Conservation (phyloP, 805 yeast species). For the Cyberlindnera euphorbiiphila region DNA sequence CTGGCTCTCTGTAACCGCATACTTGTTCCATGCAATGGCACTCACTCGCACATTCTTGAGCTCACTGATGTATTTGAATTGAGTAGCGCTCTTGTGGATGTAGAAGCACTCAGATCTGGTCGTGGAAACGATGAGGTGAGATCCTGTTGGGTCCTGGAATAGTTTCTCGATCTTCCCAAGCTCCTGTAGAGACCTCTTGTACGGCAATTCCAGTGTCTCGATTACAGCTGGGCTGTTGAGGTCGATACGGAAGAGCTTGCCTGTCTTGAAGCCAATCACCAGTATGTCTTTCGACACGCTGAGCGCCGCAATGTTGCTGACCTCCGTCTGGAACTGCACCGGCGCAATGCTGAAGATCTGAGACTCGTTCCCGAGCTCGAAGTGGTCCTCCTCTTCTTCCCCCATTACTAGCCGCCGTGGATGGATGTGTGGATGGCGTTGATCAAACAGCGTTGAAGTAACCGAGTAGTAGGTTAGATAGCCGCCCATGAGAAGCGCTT, state of each 20-base stretch:
- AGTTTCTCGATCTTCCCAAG: constrained; percentile 33
- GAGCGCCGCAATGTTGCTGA: constrained; percentile 44
- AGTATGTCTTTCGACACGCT: constrained; percentile 54
- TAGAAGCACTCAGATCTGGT: constrained; percentile 44
- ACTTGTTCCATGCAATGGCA: constrained; percentile 39
- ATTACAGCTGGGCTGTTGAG: constrained; percentile 62
- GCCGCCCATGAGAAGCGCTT: too few relatives aligned
- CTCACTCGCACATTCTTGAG: constrained; percentile 43
- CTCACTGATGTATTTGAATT: constrained; percentile 41
- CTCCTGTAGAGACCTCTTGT: constrained; percentile 26
- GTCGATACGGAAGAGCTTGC: constrained; percentile 59
- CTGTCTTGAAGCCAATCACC: constrained; percentile 48
- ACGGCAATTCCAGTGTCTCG: constrained; percentile 35
- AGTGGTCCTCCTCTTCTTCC: constrained; percentile 12
- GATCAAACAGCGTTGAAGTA: too few relatives aligned
- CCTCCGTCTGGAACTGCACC: constrained; percentile 50
- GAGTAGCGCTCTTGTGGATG: constrained; percentile 37
- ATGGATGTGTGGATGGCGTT: not conserved
- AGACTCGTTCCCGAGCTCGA: constrained; percentile 7
- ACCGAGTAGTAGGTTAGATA: too few relatives aligned
- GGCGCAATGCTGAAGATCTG: constrained; percentile 31
- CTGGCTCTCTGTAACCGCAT: constrained; percentile 30
- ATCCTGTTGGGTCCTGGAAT: constrained; percentile 49
- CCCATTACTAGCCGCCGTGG: not conserved
- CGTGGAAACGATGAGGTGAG: constrained; percentile 49